phyloP scores from a whole-genome alignment of 345 rosid species.

The Ailanthus altissimus region DNA sequence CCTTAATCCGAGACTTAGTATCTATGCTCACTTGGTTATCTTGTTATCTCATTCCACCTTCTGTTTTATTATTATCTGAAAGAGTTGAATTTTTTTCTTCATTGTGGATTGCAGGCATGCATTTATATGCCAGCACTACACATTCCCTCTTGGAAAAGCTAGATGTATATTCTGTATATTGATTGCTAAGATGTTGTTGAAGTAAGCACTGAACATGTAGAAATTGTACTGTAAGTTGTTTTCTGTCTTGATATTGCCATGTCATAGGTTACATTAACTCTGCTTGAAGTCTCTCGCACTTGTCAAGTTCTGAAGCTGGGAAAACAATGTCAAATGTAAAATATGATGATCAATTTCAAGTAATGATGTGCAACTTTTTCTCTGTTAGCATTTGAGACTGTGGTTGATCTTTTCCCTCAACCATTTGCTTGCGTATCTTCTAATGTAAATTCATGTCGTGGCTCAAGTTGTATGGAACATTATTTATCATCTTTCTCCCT shows the following conservation, averaged over 20 bases:
- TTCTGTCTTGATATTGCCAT: neutral
- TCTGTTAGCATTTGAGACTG: neutral
- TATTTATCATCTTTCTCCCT: neutral
- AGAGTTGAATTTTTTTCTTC: neutral
- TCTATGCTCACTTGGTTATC: neutral
- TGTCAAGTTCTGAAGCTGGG: neutral
- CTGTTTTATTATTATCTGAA: neutral
- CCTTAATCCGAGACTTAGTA: neutral
- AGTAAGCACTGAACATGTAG: neutral
- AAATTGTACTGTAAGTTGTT: neutral
- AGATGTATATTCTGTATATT: neutral
- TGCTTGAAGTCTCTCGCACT: neutral
- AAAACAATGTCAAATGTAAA: neutral
- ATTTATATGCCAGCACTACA: neutral
- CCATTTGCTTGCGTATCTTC: neutral
- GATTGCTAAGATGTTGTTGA: neutral
- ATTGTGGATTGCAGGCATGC: neutral
- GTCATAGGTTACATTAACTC: neutral
- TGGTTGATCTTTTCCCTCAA: no score
- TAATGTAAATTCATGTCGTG: neutral
- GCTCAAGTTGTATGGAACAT: neutral
- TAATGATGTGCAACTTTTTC: neutral
- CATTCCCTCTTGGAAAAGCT: neutral
- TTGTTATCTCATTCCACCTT: no score
- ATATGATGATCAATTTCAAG: neutral